These are phyloP conservation scores for Flaveria brownii DNA, from an alignment of 129 eudicot species.

Conservation along the genomic window DNA sequence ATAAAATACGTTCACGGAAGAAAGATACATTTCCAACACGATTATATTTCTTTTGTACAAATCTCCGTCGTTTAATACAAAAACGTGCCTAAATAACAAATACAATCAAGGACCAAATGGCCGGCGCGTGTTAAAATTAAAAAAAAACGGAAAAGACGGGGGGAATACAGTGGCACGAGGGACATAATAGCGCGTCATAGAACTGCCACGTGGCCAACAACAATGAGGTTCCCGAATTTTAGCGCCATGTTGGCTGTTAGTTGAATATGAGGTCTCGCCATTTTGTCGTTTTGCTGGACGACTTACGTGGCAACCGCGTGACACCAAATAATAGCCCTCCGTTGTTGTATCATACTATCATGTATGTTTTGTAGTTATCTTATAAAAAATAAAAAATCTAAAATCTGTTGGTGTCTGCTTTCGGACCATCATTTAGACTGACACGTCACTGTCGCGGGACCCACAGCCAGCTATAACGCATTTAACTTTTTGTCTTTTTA, in stretches of 20 bases:
- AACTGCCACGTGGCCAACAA: slow-evolving; percentile 33
- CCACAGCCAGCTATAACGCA: slow-evolving; percentile 47
- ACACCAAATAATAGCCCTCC: slow-evolving; percentile 29
- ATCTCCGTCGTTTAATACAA: background rate
- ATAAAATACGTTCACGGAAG: no score
- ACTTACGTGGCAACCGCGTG: slow-evolving; percentile 40
- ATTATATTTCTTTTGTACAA: background rate
- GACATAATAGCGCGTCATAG: slow-evolving; percentile 22
- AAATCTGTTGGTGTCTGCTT: slow-evolving; percentile 39
- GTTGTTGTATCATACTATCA: background rate
- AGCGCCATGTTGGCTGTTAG: slow-evolving; percentile 38
- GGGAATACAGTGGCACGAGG: slow-evolving; percentile 27
- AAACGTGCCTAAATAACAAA: background rate
- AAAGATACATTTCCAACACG: no score
- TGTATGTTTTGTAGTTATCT: slow-evolving; percentile 37
- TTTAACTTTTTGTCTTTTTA: slow-evolving; percentile 28
- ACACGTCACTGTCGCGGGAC: slow-evolving; percentile 29
- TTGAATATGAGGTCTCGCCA: slow-evolving; percentile 16
- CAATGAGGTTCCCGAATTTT: slow-evolving; percentile 28
- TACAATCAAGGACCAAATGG: slow-evolving; percentile 20
- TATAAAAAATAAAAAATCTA: background rate
- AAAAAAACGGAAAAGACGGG: slow-evolving; percentile 21
- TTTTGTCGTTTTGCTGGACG: slow-evolving; percentile 25
- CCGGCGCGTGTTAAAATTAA: slow-evolving; percentile 3
- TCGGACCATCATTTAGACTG: slow-evolving; percentile 35